These are phyloP conservation scores for Grosmannia clavigera DNA, from an alignment of 2,329 filamentous ascomycete genomes.

Conservation along the genomic window DNA sequence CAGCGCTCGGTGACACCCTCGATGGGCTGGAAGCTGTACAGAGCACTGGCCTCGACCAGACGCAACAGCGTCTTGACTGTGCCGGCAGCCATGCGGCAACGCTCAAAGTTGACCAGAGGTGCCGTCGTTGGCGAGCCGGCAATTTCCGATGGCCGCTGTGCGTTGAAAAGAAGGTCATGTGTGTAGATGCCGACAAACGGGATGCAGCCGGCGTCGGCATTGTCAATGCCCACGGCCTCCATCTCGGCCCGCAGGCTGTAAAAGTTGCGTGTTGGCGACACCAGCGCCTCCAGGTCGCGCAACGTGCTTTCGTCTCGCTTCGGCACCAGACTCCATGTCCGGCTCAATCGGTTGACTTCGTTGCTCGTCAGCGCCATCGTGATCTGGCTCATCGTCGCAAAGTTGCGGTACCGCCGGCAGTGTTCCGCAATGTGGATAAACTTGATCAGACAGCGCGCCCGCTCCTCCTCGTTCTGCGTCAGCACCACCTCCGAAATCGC, in stretches of 20 bases:
- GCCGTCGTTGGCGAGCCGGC: slow-evolving; percentile 52
- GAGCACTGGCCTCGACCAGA: slow-evolving; percentile 65
- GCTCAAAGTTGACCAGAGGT: slow-evolving; percentile 71
- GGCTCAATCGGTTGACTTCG: slow-evolving; percentile 53
- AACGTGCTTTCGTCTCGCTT: slow-evolving; percentile 52
- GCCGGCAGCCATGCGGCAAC: slow-evolving; percentile 60
- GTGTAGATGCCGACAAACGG: slow-evolving; percentile 78
- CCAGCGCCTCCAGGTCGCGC: slow-evolving; percentile 55
- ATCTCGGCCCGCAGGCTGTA: slow-evolving; percentile 66
- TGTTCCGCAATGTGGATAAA: slow-evolving; percentile 70
- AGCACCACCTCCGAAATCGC: slow-evolving; percentile 67
- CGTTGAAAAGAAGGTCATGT: slow-evolving; percentile 71
- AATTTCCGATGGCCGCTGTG: slow-evolving; percentile 65
- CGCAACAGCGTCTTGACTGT: slow-evolving; percentile 71
- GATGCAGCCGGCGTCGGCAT: slow-evolving; percentile 60
- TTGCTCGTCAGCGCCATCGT: slow-evolving; percentile 64
- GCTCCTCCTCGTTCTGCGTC: slow-evolving; percentile 58
- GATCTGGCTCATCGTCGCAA: slow-evolving; percentile 72
- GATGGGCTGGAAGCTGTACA: slow-evolving; percentile 61
- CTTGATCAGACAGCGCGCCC: slow-evolving; percentile 66
- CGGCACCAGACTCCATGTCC: slow-evolving; percentile 62
- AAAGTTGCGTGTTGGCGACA: slow-evolving; percentile 69
- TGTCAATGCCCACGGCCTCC: slow-evolving; percentile 46
- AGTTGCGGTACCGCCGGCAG: slow-evolving; percentile 66
- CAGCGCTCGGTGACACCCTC: slow-evolving; percentile 69